Conservation (phyloP, 352 stramenopile genomes). For the Globisporangium polare region DNA sequence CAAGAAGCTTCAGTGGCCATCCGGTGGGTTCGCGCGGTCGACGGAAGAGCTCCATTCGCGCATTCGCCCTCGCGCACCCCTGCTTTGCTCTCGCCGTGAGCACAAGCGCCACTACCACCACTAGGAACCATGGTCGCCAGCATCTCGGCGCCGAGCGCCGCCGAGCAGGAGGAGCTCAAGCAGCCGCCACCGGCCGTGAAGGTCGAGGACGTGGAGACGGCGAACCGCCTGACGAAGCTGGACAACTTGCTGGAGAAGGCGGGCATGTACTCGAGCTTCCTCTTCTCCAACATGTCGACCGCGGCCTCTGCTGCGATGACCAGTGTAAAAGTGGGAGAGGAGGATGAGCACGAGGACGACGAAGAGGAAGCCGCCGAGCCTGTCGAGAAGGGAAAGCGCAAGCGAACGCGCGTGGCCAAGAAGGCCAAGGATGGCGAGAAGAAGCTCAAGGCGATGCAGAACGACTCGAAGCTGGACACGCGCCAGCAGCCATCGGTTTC, state of each 20-base stretch:
- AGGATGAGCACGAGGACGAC: conserved; percentile 18
- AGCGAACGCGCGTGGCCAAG: conserved; percentile 24
- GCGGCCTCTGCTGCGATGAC: conserved; percentile 33
- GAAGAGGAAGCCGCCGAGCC: conserved; percentile 18
- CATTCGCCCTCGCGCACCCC: conserved; percentile 6
- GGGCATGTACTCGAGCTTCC: conserved; percentile 82
- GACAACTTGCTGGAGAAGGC: conserved; percentile 87
- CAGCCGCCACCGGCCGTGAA: conserved; percentile 12
- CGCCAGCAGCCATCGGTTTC: conserved; percentile 33
- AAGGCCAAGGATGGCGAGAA: conserved; percentile 46
- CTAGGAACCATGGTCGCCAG: conserved; percentile 51
- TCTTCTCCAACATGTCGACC: conserved; percentile 84
- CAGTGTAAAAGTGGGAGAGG: neutral
- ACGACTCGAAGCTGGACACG: conserved; percentile 42
- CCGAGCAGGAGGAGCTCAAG: conserved; percentile 19
- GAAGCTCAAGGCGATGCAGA: conserved; percentile 66
- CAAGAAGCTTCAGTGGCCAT: conserved; percentile 2
- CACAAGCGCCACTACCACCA: neutral
- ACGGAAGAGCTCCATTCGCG: conserved; percentile 2
- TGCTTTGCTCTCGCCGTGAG: neutral
- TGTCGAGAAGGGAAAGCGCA: conserved; percentile 33
- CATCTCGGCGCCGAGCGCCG: conserved; percentile 24
- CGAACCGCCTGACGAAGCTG: conserved; percentile 70
- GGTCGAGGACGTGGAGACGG: conserved; percentile 39
- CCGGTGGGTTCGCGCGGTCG: neutral